Evolutionary conservation across 495 filamentous ascomycete species (phyloP).

Genomic region (Daldinia childiae): DNA sequence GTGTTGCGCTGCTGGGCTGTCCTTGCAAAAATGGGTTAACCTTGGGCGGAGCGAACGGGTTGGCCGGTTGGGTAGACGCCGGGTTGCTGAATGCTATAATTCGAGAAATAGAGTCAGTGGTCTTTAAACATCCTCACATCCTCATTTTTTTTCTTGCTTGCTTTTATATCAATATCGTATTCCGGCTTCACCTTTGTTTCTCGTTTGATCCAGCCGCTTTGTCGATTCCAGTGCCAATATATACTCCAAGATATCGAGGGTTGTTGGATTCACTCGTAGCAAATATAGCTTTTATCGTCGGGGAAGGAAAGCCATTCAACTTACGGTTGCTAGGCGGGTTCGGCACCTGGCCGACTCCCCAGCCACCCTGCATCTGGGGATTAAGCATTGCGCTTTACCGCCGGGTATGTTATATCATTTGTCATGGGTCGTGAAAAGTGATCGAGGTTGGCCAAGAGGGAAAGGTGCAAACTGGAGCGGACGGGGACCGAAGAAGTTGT

Average conservation of each 20-base stretch:
- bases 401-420: not conserved
- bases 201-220: slow-evolving; percentile 2
- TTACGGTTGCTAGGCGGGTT: slow-evolving; percentile 44
- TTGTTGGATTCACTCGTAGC: not conserved
- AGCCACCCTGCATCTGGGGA: slow-evolving; percentile 42
- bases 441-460: not conserved
- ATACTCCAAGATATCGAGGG: slow-evolving; percentile 8
- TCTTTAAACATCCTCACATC: slow-evolving; percentile 22
- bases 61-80: slow-evolving; percentile 10
- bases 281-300: slow-evolving; percentile 19
- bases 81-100: slow-evolving; percentile 41
- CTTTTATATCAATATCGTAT: slow-evolving; percentile 7
- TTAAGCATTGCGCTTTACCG: slow-evolving; percentile 41
- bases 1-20: slow-evolving; percentile 19
- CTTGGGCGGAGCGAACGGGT: slow-evolving; percentile 25
- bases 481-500: not conserved
- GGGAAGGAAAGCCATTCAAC: slow-evolving; percentile 42
- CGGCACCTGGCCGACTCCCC: slow-evolving; percentile 36
- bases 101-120: slow-evolving; percentile 41
- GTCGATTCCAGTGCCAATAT: slow-evolving; percentile 1
- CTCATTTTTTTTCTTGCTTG: not conserved
- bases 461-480: not conserved
- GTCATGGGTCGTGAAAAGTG: slow-evolving; percentile 22
- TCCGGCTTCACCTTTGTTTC: not conserved
- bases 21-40: slow-evolving; percentile 28